These are phyloP conservation scores for Hypsizygus marmoreus DNA, from an alignment of 768 basidiomycete species.

Conservation along the genomic window DNA sequence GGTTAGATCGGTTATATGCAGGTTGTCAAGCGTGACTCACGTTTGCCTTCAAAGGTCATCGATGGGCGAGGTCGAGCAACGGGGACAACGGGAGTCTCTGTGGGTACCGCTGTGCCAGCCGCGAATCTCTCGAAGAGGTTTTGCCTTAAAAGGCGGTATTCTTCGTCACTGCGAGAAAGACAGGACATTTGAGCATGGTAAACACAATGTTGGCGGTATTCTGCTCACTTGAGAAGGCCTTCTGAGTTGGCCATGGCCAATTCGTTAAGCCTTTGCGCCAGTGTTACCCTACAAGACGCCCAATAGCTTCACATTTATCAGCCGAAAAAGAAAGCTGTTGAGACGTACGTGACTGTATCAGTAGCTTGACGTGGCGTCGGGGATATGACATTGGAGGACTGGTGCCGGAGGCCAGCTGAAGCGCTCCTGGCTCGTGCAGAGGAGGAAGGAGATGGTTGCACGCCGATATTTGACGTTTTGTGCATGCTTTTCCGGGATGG, in stretches of 20 bases:
- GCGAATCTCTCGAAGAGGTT: constrained; percentile 83
- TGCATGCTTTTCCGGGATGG: constrained; percentile 19
- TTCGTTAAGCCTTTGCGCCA: constrained; percentile 82
- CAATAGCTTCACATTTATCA: constrained; percentile 7
- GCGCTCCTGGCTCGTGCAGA: constrained; percentile 17
- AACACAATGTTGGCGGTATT: background rate
- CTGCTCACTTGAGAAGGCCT: constrained; percentile 69
- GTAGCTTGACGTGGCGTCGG: constrained; percentile 37
- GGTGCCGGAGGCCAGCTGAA: constrained; percentile 23
- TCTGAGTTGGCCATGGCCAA: constrained; percentile 79
- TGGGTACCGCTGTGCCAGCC: constrained; percentile 55
- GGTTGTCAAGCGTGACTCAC: constrained; percentile 25
- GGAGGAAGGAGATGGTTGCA: constrained; percentile 18
- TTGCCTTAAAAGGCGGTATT: constrained; percentile 82
- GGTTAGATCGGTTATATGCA: constrained; percentile 7
- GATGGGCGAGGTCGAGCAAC: constrained; percentile 39
- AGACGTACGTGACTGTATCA: constrained; percentile 58
- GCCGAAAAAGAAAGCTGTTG: constrained; percentile 8
- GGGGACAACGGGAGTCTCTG: constrained; percentile 65
- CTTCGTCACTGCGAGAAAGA: constrained; percentile 64
- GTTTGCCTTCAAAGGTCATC: constrained; percentile 28
- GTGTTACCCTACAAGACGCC: constrained; percentile 53
- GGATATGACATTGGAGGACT: constrained; percentile 22
- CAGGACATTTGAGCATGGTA: background rate
- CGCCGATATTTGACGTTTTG: constrained; percentile 8